phyloP scores from a whole-genome alignment of 768 basidiomycete species.

The Suillus weaverae region DNA sequence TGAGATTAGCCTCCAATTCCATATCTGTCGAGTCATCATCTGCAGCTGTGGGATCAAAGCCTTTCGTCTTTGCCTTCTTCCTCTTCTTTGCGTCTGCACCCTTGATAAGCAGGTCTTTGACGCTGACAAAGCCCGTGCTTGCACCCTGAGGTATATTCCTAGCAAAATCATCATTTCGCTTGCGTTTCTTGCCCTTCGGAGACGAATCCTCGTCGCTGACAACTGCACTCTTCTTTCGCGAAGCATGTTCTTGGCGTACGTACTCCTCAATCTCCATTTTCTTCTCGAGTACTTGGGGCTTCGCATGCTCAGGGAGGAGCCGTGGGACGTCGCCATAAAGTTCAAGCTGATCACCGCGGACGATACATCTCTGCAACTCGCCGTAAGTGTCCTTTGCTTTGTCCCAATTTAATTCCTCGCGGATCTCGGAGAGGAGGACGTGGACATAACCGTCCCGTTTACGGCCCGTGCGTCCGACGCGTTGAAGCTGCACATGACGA shows the following conservation, averaged over 20 bases:
- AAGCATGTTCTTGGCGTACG: conserved; percentile 49
- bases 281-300: conserved; percentile 78
- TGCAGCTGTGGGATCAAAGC: conserved; percentile 51
- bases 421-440: conserved; percentile 84
- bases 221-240: conserved; percentile 32
- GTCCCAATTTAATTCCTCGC: conserved; percentile 90
- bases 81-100: conserved; percentile 43
- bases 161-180: conserved; percentile 63
- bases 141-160: conserved; percentile 79
- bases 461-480: conserved; percentile 92
- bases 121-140: conserved; percentile 68
- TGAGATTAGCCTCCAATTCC: conserved; percentile 61
- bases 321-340: conserved; percentile 91
- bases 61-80: conserved; percentile 38
- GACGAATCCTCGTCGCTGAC: conserved; percentile 30
- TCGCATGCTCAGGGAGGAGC: conserved; percentile 74
- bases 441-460: conserved; percentile 89
- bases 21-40: conserved; percentile 69
- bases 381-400: conserved; percentile 84
- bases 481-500: conserved; percentile 69
- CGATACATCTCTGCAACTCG: conserved; percentile 86
- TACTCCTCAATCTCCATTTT: conserved; percentile 81
- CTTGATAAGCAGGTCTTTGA: conserved; percentile 60
- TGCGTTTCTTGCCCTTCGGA: conserved; percentile 55
- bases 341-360: conserved; percentile 83